Conservation (phyloP, 2,329 filamentous ascomycete species). For the Diaporthe australafricana region DNA sequence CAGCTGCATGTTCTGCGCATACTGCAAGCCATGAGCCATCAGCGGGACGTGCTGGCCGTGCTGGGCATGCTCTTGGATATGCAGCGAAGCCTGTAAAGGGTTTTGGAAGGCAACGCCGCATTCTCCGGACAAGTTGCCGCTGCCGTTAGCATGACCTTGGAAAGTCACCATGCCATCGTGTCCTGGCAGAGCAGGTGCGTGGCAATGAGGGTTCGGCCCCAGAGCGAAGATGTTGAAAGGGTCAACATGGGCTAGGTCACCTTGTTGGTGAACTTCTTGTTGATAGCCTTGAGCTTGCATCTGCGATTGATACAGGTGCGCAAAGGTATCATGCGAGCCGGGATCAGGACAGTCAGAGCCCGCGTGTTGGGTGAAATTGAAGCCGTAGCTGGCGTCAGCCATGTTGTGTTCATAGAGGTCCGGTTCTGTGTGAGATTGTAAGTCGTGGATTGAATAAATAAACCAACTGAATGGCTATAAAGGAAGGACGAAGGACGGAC, state of each 20-base stretch:
- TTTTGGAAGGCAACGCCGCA: conserved; percentile 21
- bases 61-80: conserved; percentile 25
- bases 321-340: conserved; percentile 8
- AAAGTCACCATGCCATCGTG: conserved; percentile 10
- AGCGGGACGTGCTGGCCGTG: conserved; percentile 10
- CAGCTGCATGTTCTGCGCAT: conserved; percentile 19
- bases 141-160: conserved; percentile 5
- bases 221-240: conserved; percentile 6
- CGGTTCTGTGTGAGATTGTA: not conserved
- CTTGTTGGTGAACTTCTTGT: conserved; percentile 8
- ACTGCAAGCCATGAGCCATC: conserved; percentile 8
- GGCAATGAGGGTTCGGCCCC: conserved; percentile 20
- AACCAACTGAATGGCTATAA: no score
- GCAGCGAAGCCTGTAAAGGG: conserved; percentile 3
- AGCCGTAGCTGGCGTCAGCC: not conserved
- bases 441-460: not conserved
- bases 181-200: conserved; percentile 24
- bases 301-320: conserved; percentile 16
- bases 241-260: not conserved
- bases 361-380: conserved; percentile 1
- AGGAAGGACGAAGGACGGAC: not conserved
- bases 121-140: not conserved
- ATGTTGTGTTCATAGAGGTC: conserved; percentile 34
- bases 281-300: conserved; percentile 14
- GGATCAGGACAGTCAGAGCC: conserved; percentile 17